A percentile compares a stretch with the other conserved stretches of the same genome.
phyloP scores from a whole-genome alignment of 176 grass and related monocot genomes.

The Raddia distichophylla region DNA sequence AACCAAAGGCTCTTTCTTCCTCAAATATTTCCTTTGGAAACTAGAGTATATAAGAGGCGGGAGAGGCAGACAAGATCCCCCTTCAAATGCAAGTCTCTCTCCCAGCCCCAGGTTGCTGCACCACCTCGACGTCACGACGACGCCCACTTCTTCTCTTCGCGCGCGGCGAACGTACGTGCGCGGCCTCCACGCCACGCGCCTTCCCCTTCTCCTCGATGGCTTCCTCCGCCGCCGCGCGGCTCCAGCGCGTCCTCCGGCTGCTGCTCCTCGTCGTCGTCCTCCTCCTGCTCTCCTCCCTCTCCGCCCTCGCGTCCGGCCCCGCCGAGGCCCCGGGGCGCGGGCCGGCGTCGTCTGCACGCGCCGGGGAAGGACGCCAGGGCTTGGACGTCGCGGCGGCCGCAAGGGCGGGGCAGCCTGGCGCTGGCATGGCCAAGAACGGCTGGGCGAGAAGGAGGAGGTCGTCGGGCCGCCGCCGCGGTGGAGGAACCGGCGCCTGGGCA shows the following conservation, averaged over 20 bases:
- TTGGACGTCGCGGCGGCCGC: neutral
- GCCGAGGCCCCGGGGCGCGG: neutral
- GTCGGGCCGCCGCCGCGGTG: neutral
- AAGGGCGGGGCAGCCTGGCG: neutral
- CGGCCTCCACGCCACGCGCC: neutral
- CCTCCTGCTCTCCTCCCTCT: conserved; percentile 14
- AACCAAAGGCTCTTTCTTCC: neutral
- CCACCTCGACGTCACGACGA: conserved; percentile 26
- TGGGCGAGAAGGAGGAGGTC: neutral
- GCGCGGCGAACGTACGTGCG: neutral
- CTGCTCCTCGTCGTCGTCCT: neutral
- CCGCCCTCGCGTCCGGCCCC: neutral
- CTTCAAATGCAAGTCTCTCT: conserved; percentile 24
- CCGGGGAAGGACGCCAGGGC: neutral
- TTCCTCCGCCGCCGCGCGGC: neutral
- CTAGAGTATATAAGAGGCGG: neutral
- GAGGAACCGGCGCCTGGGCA: conserved; percentile 35
- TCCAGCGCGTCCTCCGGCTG: neutral
- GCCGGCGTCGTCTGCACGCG: neutral
- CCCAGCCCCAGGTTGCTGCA: neutral
- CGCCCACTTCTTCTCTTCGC: neutral
- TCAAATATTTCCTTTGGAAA: neutral
- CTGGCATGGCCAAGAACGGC: neutral
- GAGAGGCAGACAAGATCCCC: neutral
- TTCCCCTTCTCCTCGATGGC: conserved; percentile 26